Conservation (phyloP, 352 stramenopile genomes). For the Globisporangium parvum region DNA sequence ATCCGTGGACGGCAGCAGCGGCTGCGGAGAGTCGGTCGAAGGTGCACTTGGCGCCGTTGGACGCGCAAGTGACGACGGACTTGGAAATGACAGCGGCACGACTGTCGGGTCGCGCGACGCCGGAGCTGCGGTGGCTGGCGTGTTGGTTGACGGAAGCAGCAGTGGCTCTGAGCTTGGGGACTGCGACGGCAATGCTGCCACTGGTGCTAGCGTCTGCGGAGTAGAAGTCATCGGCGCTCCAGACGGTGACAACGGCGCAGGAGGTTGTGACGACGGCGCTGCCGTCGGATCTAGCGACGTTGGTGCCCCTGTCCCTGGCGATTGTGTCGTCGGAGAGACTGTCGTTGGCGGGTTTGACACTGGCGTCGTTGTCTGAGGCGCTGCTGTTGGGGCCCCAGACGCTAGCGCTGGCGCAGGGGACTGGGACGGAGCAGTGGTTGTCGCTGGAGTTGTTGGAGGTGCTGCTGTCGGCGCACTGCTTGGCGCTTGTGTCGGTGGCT, state of each 20-base stretch:
- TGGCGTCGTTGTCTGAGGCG: constrained; percentile 3
- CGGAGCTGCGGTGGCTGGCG: not conserved
- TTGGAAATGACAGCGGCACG: not conserved
- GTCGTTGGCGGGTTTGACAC: not conserved
- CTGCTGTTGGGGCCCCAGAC: not conserved
- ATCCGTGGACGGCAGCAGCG: too few species aligned
- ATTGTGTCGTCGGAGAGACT: not conserved
- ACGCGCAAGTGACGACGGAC: not conserved
- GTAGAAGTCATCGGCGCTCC: not conserved
- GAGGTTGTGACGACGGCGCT: constrained; percentile 1
- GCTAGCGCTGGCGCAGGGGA: not conserved
- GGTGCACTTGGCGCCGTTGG: too few species aligned
- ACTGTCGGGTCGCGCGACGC: not conserved
- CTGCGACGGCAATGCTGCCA: too few species aligned
- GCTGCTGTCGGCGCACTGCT: constrained; percentile 2
- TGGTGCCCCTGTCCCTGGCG: not conserved
- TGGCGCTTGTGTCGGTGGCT: constrained; percentile 2
- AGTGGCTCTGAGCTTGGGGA: not conserved
- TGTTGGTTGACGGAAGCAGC: not conserved
- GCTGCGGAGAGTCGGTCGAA: too few species aligned
- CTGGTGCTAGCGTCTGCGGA: not conserved
- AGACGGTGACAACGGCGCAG: not conserved
- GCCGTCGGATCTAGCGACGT: not conserved
- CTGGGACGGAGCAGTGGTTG: not conserved
- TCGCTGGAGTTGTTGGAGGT: not conserved